Evolutionary conservation across 1,284 basidiomycete species (phyloP).

Genomic region (Volvariella surrecta): DNA sequence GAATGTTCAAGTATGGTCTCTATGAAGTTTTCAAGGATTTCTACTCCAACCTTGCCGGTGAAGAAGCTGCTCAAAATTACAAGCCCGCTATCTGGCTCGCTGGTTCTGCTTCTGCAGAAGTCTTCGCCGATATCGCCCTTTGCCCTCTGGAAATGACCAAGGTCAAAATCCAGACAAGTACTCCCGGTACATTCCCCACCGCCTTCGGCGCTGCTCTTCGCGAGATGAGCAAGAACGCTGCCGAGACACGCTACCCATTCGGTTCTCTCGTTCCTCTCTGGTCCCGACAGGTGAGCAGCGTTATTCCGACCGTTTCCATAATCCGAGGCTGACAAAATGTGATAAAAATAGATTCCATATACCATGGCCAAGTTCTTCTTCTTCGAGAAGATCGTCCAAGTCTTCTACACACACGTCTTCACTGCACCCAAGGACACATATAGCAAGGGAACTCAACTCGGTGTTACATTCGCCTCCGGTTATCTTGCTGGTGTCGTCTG

Average conservation of each 20-base stretch:
- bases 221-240: constrained; percentile 55
- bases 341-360: constrained; percentile 57
- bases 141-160: constrained; percentile 82
- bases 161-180: constrained; percentile 77
- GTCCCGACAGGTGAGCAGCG: constrained; percentile 62
- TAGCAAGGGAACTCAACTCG: constrained; percentile 65
- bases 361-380: constrained; percentile 87
- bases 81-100: constrained; percentile 93
- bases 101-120: constrained; percentile 88
- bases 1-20: constrained; percentile 95
- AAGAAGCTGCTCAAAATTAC: constrained; percentile 81
- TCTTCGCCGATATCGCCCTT: constrained; percentile 89
- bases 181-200: constrained; percentile 65
- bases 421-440: constrained; percentile 68
- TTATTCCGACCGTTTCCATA: background rate
- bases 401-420: constrained; percentile 74
- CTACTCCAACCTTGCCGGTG: constrained; percentile 80
- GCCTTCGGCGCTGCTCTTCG: constrained; percentile 60
- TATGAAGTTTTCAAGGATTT: constrained; percentile 95
- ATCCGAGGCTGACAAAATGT: background rate
- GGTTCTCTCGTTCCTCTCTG: constrained; percentile 75
- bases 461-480: constrained; percentile 73
- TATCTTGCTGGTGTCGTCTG: constrained; percentile 79
- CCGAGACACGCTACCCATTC: constrained; percentile 72
- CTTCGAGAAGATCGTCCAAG: constrained; percentile 70